phyloP scores from a whole-genome alignment of 352 stramenopile species.

The Phytophthora fragariae region DNA sequence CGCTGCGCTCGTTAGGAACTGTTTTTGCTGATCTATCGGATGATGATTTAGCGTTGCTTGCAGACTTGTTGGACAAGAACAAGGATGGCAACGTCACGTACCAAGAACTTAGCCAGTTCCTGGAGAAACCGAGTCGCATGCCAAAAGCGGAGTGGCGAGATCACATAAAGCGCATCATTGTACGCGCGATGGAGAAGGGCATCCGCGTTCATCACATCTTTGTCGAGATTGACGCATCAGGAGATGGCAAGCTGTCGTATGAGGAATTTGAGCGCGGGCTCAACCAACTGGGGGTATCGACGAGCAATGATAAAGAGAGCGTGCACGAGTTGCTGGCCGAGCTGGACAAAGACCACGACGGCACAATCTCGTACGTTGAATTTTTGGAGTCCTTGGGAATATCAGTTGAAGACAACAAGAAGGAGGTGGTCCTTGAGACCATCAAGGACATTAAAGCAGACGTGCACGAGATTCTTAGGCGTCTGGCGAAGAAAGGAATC shows the following conservation, averaged over 20 bases:
- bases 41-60: conserved; percentile 45
- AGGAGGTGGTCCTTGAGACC: conserved; percentile 51
- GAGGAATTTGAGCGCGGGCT: conserved; percentile 65
- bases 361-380: conserved; percentile 79
- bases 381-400: conserved; percentile 75
- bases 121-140: conserved; percentile 33
- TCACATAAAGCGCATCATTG: conserved; percentile 62
- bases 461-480: conserved; percentile 57
- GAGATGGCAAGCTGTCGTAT: conserved; percentile 65
- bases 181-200: conserved; percentile 62
- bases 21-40: conserved; percentile 57
- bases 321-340: conserved; percentile 54
- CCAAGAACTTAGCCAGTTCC: conserved; percentile 52
- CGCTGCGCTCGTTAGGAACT: conserved; percentile 52
- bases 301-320: conserved; percentile 37
- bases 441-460: conserved; percentile 49
- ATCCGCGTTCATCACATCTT: conserved; percentile 74
- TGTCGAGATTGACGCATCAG: conserved; percentile 61
- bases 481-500: conserved; percentile 56
- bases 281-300: conserved; percentile 57
- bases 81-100: conserved; percentile 58
- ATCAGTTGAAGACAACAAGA: conserved; percentile 50
- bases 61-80: conserved; percentile 50
- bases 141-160: conserved; percentile 42
- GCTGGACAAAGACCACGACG: conserved; percentile 70